Evolutionary conservation across 257 asterid species (phyloP).

Genomic region (Euphrasia confusa): DNA sequence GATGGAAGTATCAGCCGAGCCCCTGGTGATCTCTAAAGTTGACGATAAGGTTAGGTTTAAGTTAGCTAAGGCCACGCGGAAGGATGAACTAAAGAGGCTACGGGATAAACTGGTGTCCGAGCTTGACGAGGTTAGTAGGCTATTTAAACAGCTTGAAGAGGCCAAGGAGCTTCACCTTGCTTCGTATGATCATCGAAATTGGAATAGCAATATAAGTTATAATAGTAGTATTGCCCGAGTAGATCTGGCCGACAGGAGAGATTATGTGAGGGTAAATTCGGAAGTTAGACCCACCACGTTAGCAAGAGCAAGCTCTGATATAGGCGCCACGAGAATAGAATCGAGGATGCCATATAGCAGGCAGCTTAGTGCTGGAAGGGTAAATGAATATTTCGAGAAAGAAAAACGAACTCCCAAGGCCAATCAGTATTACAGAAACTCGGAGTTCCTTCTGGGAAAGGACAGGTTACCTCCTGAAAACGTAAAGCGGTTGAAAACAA

Average conservation of each 20-base stretch:
- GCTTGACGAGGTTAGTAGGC: conserved; percentile 56
- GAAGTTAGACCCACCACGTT: conserved; percentile 36
- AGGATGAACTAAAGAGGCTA: conserved; percentile 51
- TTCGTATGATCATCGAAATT: conserved; percentile 32
- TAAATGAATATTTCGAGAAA: conserved; percentile 53
- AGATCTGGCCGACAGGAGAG: conserved; percentile 34
- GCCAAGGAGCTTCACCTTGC: conserved; percentile 55
- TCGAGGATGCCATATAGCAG: conserved; percentile 44
- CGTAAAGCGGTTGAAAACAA: conserved; percentile 60
- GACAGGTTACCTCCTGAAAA: conserved; percentile 84
- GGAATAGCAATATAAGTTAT: conserved; percentile 31
- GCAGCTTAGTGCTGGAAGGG: conserved; percentile 60
- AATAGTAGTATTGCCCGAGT: conserved; percentile 29
- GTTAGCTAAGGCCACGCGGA: conserved; percentile 39
- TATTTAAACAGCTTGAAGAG: conserved; percentile 38
- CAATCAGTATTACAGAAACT: conserved; percentile 69
- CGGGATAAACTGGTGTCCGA: conserved; percentile 47
- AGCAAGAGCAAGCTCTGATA: conserved; percentile 46
- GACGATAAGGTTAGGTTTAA: conserved; percentile 63
- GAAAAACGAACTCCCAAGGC: conserved; percentile 97
- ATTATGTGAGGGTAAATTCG: conserved; percentile 50
- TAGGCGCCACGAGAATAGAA: conserved; percentile 46
- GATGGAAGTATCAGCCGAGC: conserved; percentile 28
- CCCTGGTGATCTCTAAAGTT: conserved; percentile 42
- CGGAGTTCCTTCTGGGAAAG: conserved; percentile 87